Evolutionary conservation across 192 early-diverging fungal species (phyloP).

Genomic region (Endogone sp.): DNA sequence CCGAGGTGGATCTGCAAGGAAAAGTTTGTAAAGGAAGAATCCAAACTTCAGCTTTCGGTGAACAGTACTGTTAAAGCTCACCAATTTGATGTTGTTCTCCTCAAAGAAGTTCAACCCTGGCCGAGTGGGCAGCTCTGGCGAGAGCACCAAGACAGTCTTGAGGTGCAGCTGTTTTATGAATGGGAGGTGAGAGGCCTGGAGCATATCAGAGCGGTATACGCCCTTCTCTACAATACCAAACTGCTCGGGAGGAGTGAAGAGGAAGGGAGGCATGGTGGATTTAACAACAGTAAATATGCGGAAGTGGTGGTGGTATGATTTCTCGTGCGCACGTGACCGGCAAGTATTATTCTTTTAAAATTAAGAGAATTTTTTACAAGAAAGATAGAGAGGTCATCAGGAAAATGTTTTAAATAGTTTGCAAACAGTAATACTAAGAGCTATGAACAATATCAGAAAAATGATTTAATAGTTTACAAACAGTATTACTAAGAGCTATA

Average conservation of each 20-base stretch:
- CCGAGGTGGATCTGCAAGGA: slow-evolving; percentile 49
- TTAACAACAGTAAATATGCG: too few species aligned
- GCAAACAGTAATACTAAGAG: too few species aligned
- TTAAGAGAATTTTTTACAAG: too few species aligned
- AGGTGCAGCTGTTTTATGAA: slow-evolving; percentile 76
- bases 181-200: slow-evolving; percentile 70
- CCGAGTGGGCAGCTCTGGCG: slow-evolving; percentile 77
- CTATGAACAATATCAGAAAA: too few species aligned
- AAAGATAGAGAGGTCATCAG: too few species aligned
- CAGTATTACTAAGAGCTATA: too few species aligned
- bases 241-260: slow-evolving; percentile 69
- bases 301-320: too few species aligned
- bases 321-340: too few species aligned
- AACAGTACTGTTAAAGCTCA: slow-evolving; percentile 16
- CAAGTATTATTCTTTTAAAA: too few species aligned
- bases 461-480: too few species aligned
- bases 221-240: slow-evolving; percentile 90
- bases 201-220: slow-evolving; percentile 79
- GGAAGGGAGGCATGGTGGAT: slow-evolving; percentile 1
- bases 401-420: too few species aligned
- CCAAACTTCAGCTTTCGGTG: background rate
- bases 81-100: slow-evolving; percentile 59
- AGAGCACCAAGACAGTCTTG: slow-evolving; percentile 78
- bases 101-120: slow-evolving; percentile 72
- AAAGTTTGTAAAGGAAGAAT: background rate